Evolutionary conservation across 371 early-diverging fungal species (phyloP), one percentile per base, ranked within the genome.

Genomic region (Syncephalis plumigaleata): DNA sequence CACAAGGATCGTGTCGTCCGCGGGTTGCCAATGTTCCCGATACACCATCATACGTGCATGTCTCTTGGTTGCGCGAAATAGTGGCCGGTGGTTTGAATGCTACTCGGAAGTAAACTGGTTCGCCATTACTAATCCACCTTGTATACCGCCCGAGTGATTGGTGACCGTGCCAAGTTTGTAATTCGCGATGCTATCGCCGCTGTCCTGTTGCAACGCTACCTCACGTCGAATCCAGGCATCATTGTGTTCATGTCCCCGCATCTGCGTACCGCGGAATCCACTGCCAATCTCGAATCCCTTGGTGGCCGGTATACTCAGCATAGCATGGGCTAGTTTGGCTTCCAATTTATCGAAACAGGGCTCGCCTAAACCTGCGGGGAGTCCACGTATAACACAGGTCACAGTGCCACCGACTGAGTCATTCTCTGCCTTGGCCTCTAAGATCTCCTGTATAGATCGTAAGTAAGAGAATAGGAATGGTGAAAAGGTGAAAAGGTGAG

Each of bases 341-440:
- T 96, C 94, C 26, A 94, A 67, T 60, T 96, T 96, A 63, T 96
- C 97, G 56, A 96, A 96, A 63, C 89, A 86, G 8, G 97, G 97
- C 59, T 96, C 97, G 45, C 97, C 97, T 46, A 96, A 67, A n/a
- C 97, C 97, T 13, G 73, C 57, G 11, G 97, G 97, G 24, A 81
- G 77, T 50, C 87, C 85, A 44, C 97, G 77, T 59, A 96, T 87
- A 26, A 96, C 91, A 62, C 97, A 96, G n/a, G 87, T 85, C 13
- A 96, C 83, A 1, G 84, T 81, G n/a, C 97, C 97, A 49, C 97
- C 97, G 47, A 91, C 81, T 9, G 94, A 93, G 63, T 96, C 87
- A 50, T 83, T 69, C 38, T 77, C 80, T 25, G 80, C 78, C 48
- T 78, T 75, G 44, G 84, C 80, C 47, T 68, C 59, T 21, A 85